Base-by-base conservation (phyloP, 176 grass and related monocot species). In the Oryza coarctata region DNA sequence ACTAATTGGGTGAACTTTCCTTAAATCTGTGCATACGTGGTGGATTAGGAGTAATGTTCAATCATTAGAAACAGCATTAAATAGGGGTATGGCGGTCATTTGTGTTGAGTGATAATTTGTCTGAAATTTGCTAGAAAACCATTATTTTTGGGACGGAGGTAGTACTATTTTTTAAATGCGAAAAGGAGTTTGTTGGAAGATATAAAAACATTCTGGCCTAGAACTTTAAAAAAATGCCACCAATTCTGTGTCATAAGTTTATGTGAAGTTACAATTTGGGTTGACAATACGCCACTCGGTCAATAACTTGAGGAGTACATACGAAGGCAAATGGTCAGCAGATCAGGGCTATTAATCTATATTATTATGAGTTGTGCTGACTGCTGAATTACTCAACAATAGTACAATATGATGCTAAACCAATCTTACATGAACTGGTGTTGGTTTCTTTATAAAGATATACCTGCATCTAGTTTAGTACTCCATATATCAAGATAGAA, bases 401-500 rank as follows among this genome's bases (percentile, higher is more conserved):
- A 15, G 45, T 49, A 45, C 5, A 63, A n/a, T 28, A 63, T 12
- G 25, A 52, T 10, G 34, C 6, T 22, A 11, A 76, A 44, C 71
- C 7, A 72, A 72, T 29, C 30, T 43, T 78, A 3, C 65, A 39
- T 20, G 34, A 7, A 9, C 65, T 33, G 0, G 60, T 73, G 27
- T 60, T 73, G 2, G 26, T 78, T 66, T 83, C 9, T 65, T 76
- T 77, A 38, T 27, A 41, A 18, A 83, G 32, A 14, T 70, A 30
- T 71, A 30, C 18, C 29, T 65, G 18, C 15, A 49, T 31, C 40
- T 83, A 64, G 12, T 43, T 78, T 76, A 68, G 32, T 66, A 38
- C 3, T 49, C 45, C 11, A 3, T 43, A 3, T 79, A 35, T 79
- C 67, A 61, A 22, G 27, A 14, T 23, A 65, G 77, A 61, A 3